Base-by-base conservation (phyloP, 2,329 filamentous ascomycete genomes). In the Bipolaris oryzae region DNA sequence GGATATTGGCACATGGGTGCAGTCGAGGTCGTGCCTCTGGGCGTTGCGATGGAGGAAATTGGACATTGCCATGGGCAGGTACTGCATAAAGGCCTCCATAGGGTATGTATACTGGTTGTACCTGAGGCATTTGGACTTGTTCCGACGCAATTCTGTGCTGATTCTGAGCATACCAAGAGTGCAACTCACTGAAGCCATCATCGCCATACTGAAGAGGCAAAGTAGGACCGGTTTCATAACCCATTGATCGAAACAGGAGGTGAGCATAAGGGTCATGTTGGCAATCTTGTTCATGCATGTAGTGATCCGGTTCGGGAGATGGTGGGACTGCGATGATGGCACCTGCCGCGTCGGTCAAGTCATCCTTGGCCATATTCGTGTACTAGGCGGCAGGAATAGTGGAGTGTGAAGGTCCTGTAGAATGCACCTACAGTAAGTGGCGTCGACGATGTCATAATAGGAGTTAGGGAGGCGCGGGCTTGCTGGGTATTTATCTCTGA, bases 371-470 rank as follows among this genome's bases (percentile, higher is more conserved):
- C 43, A 51, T 50, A 10, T 6, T 13, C 31, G 20, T 21, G 44
- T 35, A 21, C 47, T 23, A 45, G 13, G 33, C 23, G 38, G 41
- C 23, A 52, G 53, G 59, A 39, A 31, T 39, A 38, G 25, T 20
- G 21, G 18, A 16, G 13, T 38, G 50, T 20, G 50, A 46, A 49
- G 49, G 46, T 21, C 53, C 53, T 56, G 57, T 62, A 10, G 34
- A 38, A 34, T 25, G 23, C 49, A 11, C 44, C n/a, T 54, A 49
- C 28, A 43, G 44, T n/a, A 20, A 23, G 34, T 50, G 41, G 44
- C 23, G 6, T 43, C 7, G 44, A 20, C n/a, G 11, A 31, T 33
- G 28, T 21, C 55, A 58, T 55, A 18, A 7, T 18, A 42, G 25
- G 28, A 41, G n/a, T 10, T 10, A 15, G 20, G 15, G 28, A 6